A percentile compares a stretch with the other conserved stretches of the same genome.
phyloP scores from a whole-genome alignment of 768 basidiomycete genomes.

The Lactarius vividus region DNA sequence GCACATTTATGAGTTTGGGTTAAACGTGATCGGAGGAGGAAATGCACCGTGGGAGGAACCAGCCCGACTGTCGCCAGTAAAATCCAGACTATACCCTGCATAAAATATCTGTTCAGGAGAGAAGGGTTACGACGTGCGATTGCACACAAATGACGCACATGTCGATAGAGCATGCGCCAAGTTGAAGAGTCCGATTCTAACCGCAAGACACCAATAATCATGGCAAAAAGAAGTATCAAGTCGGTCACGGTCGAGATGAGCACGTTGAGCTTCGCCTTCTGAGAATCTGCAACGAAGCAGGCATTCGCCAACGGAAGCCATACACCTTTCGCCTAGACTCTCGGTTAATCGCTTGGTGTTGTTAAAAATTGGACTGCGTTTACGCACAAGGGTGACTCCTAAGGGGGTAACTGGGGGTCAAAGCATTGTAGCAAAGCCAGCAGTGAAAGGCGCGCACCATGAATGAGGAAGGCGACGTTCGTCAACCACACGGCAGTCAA shows the following conservation, averaged over 20 bases:
- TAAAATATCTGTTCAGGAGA: not conserved
- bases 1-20: not conserved
- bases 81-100: conserved; percentile 7
- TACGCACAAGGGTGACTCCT: not conserved
- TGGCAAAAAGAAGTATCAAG: conserved; percentile 6
- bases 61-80: not conserved
- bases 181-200: not conserved
- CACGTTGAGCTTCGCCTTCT: not conserved
- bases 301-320: not conserved
- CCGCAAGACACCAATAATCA: conserved; percentile 8
- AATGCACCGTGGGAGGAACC: conserved; percentile 11
- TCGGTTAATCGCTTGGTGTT: not conserved
- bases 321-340: not conserved
- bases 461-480: conserved; percentile 7
- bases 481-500: conserved; percentile 9
- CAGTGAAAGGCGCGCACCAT: not conserved
- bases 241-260: conserved; percentile 8
- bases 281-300: not conserved
- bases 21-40: not conserved
- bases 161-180: conserved; percentile 8
- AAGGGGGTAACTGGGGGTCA: not conserved
- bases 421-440: too few relatives aligned
- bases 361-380: not conserved
- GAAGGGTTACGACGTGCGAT: too few relatives aligned
- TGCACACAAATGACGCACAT: not conserved